These are phyloP conservation scores for Castanea sativa DNA, from an alignment of 306 rosid genomes.

Conservation along the genomic window DNA sequence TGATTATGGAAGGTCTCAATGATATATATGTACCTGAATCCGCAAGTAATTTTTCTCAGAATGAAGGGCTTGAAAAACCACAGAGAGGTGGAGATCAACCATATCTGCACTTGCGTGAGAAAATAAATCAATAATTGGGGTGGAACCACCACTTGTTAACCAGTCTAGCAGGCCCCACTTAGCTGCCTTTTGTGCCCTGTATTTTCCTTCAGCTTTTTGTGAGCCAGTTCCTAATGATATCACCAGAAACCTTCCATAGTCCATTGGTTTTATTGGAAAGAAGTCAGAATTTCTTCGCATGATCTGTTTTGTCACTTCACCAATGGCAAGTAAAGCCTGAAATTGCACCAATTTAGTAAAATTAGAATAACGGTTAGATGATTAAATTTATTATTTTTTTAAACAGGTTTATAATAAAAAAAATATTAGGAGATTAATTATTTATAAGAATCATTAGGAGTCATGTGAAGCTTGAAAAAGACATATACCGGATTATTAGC, in stretches of 20 bases:
- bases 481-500: constrained; percentile 65
- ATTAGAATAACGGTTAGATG: not conserved
- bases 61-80: constrained; percentile 39
- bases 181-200: constrained; percentile 41
- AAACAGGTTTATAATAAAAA: too few species aligned
- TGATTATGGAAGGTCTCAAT: not conserved
- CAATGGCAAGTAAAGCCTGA: constrained; percentile 52
- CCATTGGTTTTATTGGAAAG: constrained; percentile 28
- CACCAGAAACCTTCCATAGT: constrained; percentile 40
- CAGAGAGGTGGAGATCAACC: constrained; percentile 52
- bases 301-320: constrained; percentile 47
- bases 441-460: too few species aligned
- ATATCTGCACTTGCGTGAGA: constrained; percentile 46
- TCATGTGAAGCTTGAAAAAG: not conserved
- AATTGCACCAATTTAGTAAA: not conserved
- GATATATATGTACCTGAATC: constrained; percentile 41
- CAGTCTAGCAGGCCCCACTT: constrained; percentile 60
- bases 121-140: constrained; percentile 45
- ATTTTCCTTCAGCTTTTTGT: constrained; percentile 38
- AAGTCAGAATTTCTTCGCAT: constrained; percentile 13
- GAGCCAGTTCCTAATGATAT: constrained; percentile 64
- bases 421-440: not conserved
- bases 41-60: constrained; percentile 45
- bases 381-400: too few species aligned
- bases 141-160: constrained; percentile 39